These are phyloP conservation scores for Scedosporium apiospermum DNA, from an alignment of 2,329 filamentous ascomycete genomes.

Conservation along the genomic window DNA sequence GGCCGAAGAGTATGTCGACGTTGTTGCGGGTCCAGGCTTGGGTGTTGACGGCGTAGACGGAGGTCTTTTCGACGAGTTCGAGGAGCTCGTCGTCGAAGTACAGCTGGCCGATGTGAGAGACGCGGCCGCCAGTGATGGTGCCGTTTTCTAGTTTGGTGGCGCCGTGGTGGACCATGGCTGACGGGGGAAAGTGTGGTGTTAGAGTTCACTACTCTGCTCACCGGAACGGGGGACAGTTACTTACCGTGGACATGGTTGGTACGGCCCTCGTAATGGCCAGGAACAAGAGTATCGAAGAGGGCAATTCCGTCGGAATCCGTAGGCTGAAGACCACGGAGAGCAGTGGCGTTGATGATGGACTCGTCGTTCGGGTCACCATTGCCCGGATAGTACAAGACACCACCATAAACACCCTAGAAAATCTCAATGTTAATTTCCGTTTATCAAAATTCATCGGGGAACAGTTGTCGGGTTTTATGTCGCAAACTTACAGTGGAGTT, in stretches of 20 bases:
- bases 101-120: slow-evolving; percentile 54
- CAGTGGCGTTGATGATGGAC: slow-evolving; percentile 22
- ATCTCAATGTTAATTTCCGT: too few relatives aligned
- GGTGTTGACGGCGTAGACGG: slow-evolving; percentile 38
- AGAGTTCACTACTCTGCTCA: slow-evolving; percentile 24
- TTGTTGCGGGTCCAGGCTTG: slow-evolving; percentile 39
- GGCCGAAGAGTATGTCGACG: slow-evolving; percentile 39
- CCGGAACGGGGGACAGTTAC: slow-evolving; percentile 14
- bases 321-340: slow-evolving; percentile 26
- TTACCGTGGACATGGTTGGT: slow-evolving; percentile 37
- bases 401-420: slow-evolving; percentile 24
- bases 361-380: slow-evolving; percentile 33
- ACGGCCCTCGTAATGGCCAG: slow-evolving; percentile 34
- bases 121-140: slow-evolving; percentile 25
- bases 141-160: slow-evolving; percentile 22
- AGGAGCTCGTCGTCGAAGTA: slow-evolving; percentile 54
- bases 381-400: slow-evolving; percentile 17
- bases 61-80: slow-evolving; percentile 33
- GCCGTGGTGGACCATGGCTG: slow-evolving; percentile 26
- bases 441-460: too few relatives aligned
- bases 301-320: slow-evolving; percentile 32
- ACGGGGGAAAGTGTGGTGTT: background rate
- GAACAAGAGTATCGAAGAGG: slow-evolving; percentile 32
- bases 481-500: slow-evolving; percentile 22
- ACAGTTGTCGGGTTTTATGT: background rate